phyloP scores from a whole-genome alignment of 257 asterid genomes.

The Echium plantagineum region DNA sequence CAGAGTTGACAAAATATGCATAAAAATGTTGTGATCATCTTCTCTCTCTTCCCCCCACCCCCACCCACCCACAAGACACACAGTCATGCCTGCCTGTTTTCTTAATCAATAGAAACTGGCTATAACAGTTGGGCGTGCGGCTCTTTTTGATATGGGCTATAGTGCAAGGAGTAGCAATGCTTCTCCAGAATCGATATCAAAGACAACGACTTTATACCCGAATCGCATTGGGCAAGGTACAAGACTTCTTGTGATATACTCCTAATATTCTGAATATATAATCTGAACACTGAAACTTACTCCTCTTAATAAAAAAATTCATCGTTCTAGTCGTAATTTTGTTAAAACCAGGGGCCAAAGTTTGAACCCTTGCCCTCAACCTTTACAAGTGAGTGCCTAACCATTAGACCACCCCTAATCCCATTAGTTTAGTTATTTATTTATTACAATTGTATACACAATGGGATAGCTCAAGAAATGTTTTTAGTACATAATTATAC shows the following conservation, averaged over 20 bases:
- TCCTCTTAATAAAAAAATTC: too few species aligned
- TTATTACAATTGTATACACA: too few species aligned
- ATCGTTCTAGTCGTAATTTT: too few species aligned
- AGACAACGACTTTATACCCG: constrained; percentile 95
- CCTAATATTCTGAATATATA: neutral
- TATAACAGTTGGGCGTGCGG: constrained; percentile 65
- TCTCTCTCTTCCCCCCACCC: neutral
- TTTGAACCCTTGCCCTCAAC: too few species aligned
- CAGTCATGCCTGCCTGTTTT: neutral
- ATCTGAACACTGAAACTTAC: too few species aligned
- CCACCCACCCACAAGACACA: too few species aligned
- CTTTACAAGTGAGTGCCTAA: too few species aligned
- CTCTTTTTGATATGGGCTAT: constrained; percentile 85
- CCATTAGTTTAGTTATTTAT: too few species aligned
- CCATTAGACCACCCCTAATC: too few species aligned
- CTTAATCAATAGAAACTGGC: constrained; percentile 9
- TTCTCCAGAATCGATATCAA: constrained; percentile 88
- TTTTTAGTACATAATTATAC: too few species aligned
- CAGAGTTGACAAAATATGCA: neutral
- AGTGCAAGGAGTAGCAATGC: constrained; percentile 94
- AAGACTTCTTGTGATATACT: neutral
- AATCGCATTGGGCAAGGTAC: constrained; percentile 93
- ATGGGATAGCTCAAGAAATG: too few species aligned
- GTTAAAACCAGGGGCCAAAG: too few species aligned
- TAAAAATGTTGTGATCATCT: neutral